A percentile compares a stretch with the other conserved stretches of the same genome.
These are phyloP conservation scores for Plasmodium berghei DNA, from an alignment of 169 alveolate genomes.

Conservation along the genomic window DNA sequence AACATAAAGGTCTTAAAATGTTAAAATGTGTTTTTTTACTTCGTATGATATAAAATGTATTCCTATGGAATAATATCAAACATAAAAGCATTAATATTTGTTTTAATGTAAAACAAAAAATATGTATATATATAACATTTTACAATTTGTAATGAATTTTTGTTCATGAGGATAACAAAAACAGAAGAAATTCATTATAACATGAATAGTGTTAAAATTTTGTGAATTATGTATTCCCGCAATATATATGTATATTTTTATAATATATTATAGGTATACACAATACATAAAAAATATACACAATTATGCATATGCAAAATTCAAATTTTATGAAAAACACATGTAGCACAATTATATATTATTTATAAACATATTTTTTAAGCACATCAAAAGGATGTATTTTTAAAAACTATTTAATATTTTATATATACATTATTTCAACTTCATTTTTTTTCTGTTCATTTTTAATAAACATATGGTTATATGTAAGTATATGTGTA, in stretches of 20 bases:
- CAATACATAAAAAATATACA: not conserved
- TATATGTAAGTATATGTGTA: not conserved
- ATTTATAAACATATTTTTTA: too few species aligned
- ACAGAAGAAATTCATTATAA: not conserved
- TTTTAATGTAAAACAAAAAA: too few species aligned
- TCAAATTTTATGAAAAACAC: not conserved
- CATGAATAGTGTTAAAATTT: constrained; percentile 8
- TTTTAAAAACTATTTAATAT: constrained; percentile 3
- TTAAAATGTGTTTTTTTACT: too few species aligned
- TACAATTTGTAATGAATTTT: constrained; percentile 7
- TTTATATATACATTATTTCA: too few species aligned
- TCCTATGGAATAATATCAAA: too few species aligned
- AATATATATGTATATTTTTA: not conserved
- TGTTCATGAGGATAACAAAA: constrained; percentile 12
- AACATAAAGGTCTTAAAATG: not conserved
- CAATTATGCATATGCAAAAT: not conserved
- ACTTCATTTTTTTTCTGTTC: too few species aligned
- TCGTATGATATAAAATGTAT: too few species aligned
- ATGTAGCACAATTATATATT: too few species aligned
- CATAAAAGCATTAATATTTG: too few species aligned
- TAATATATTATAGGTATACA: not conserved
- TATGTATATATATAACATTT: constrained; percentile 10
- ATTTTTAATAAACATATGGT: not conserved
- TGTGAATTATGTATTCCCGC: not conserved
- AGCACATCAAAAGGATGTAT: not conserved